phyloP scores from a whole-genome alignment of 108 stramenopile genomes.

The Epipyxis sp. region DNA sequence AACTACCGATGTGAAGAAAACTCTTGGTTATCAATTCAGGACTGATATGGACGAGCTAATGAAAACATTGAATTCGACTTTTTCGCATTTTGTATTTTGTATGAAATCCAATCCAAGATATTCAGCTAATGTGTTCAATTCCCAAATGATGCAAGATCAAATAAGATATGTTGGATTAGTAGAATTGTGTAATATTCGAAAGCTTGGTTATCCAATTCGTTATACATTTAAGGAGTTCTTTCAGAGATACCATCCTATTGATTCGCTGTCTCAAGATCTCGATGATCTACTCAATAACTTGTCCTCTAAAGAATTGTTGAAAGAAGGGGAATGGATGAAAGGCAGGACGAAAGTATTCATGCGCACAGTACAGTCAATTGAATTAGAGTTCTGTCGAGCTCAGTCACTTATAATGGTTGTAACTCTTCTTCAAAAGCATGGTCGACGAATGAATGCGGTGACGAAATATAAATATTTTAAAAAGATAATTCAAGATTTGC shows the following conservation, averaged over 20 bases:
- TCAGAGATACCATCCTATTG: slow-evolving; percentile 53
- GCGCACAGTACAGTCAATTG: slow-evolving; percentile 51
- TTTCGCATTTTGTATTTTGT: slow-evolving; percentile 95
- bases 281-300: slow-evolving; percentile 47
- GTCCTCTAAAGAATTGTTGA: slow-evolving; percentile 43
- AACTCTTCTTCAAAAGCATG: slow-evolving; percentile 12
- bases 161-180: slow-evolving; percentile 51
- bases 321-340: slow-evolving; percentile 36
- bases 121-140: slow-evolving; percentile 46
- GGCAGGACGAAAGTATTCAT: slow-evolving; percentile 62
- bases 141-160: slow-evolving; percentile 43
- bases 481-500: slow-evolving; percentile 42
- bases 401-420: slow-evolving; percentile 38
- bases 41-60: slow-evolving; percentile 76
- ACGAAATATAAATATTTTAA: slow-evolving; percentile 16
- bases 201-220: slow-evolving; percentile 62
- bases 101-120: slow-evolving; percentile 86
- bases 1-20: slow-evolving; percentile 31
- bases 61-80: slow-evolving; percentile 75
- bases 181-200: slow-evolving; percentile 54
- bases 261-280: slow-evolving; percentile 47
- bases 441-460: slow-evolving; percentile 36
- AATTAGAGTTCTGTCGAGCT: slow-evolving; percentile 56
- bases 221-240: slow-evolving; percentile 56
- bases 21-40: slow-evolving; percentile 73